Base-by-base conservation (phyloP, 1,284 basidiomycete species). In the Tremellales sp. region DNA sequence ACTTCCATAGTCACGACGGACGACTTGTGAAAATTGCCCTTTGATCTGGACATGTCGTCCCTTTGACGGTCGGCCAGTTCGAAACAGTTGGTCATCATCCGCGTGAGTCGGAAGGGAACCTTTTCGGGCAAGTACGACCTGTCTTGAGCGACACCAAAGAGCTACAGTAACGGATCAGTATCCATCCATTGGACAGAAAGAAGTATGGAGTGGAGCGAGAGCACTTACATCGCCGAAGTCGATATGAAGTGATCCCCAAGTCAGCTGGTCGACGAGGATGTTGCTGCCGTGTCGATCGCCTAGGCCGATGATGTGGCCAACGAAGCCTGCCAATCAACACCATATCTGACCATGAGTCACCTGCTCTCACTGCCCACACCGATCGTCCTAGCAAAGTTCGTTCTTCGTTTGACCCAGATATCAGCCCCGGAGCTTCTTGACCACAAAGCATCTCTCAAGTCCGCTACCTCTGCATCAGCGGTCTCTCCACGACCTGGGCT, bases 31-130 rank as follows among this genome's bases (percentile, higher is more conserved):
- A 66, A 72, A 44, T 59, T 61, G 2, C 70, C 70, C 31, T 67
- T 51, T 3, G 64, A 57, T 3, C 67, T 68, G 7, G 70, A 66
- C 5, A 58, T 49, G 15, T 45, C 45, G 24, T 62, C 49, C 1
- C 65, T 64, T 24, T 58, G 49, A 25, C 56, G 55, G 2, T 60
- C 57, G 13, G 64, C 67, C 22, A 70, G 61, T 53, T 72, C 70
- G 41, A 72, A 70, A 0, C 68, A 60, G 48, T 72, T 72, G 24
- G 61, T 68, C 61, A 72, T 70, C 65, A 69, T 69, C 25, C 65
- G 57, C 1, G 70, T 72, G 5, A 72, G 50, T 3, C 70, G 52
- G 60, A 72, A 72, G 2, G 68, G 68, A 2, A 72, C 67, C 29
- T 67, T 67, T 49, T 72, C 70, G 10, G 70, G 67, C 1, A 62